Evolutionary conservation across 768 basidiomycete genomes (phyloP), one percentile per base, ranked within the genome.

Genomic region (Leccinum obscurum): DNA sequence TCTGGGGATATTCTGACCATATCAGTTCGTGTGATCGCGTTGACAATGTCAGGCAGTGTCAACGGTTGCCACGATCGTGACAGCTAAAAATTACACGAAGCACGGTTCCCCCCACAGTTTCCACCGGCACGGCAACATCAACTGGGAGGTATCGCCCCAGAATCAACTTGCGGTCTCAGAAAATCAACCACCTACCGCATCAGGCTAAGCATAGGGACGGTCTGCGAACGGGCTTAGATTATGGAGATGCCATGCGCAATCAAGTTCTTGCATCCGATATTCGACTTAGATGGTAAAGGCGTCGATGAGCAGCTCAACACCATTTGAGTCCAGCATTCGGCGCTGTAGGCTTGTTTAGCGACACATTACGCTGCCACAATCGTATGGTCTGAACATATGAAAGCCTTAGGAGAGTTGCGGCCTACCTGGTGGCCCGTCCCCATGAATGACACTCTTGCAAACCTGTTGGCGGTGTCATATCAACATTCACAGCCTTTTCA

Each of bases 391-490:
- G 26, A 26, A 24, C 6, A 1, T 51, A 13, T 30, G 28, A 17
- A 52, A 20, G 20, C 15, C 10, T 55, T 15, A 10, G 46, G 20
- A 55, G 30, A 22, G 30, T 22, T 35, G 17, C 20, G 4, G 4
- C 49, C 32, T 37, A 68, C 74, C 69, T 53, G 70, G n/a, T 17
- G 74, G 59, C 10, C 71, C 75, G n/a, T 24, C 49, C 32, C 71
- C 70, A 60, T 70, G 73, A 20, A 77, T 76, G 52, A 62, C 53
- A 51, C n/a, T 34, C 50, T 35, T 59, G 48, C 46, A 6, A 59
- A 13, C 77, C 77, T 8, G 56, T 62, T 54, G 17, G 34, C 20
- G n/a, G 70, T 5, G 64, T 59, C 24, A 84, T 72, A 52, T 77
- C 66, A 54, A 82, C 81, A 49, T 76, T 68, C 5, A 67, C 22